phyloP scores from a whole-genome alignment of 176 grass and related monocot genomes.

The Rhynchospora tenuis region DNA sequence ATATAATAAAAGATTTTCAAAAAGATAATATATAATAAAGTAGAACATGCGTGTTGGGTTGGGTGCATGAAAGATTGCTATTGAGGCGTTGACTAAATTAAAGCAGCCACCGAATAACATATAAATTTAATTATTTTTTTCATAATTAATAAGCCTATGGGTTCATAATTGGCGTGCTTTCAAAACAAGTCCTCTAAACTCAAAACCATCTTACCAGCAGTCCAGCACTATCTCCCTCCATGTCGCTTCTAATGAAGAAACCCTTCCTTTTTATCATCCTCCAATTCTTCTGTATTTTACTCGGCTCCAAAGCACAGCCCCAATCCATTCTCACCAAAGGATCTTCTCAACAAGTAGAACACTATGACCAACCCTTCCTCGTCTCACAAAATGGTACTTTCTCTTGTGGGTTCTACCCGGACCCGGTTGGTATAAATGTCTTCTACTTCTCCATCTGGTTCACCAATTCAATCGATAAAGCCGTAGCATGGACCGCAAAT shows the following conservation, averaged over 20 bases:
- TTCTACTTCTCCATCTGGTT: constrained; percentile 59
- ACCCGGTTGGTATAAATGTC: constrained; percentile 38
- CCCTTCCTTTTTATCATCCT: neutral
- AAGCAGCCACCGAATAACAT: too few relatives aligned
- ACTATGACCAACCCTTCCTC: neutral
- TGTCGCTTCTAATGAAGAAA: neutral
- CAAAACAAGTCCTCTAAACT: too few relatives aligned
- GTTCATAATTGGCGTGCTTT: too few relatives aligned
- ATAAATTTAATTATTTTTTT: too few relatives aligned
- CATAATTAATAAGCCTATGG: too few relatives aligned
- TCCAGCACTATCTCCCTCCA: neutral
- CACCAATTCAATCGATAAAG: constrained; percentile 18
- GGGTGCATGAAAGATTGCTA: too few relatives aligned
- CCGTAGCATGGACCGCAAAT: constrained; percentile 54
- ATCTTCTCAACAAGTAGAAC: constrained; percentile 13
- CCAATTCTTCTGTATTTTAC: neutral
- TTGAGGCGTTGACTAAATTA: too few relatives aligned
- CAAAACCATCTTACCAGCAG: too few relatives aligned
- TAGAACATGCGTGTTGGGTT: too few relatives aligned
- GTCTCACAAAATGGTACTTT: neutral
- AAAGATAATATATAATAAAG: too few relatives aligned
- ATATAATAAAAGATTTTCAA: too few relatives aligned
- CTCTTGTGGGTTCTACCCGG: constrained; percentile 38
- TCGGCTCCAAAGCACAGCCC: neutral
- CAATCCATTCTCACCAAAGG: constrained; percentile 13